A percentile compares a stretch with the other conserved stretches of the same genome.
Conservation (phyloP, 257 asterid species). For the Rubia yunnanensis region DNA sequence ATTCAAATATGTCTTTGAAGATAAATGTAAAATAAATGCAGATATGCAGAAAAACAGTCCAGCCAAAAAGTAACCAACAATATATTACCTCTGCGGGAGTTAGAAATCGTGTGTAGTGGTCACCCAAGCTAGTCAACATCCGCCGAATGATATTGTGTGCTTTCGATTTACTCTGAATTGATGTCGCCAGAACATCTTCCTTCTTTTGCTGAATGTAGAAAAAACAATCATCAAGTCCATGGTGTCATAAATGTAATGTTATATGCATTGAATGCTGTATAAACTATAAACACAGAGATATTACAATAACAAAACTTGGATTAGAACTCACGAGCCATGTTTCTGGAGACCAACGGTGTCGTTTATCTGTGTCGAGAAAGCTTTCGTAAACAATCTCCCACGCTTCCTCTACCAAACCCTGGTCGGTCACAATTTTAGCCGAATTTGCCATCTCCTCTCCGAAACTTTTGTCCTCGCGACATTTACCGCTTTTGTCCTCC, state of each 20-base stretch:
- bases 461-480: constrained; percentile 44
- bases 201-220: constrained; percentile 57
- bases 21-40: background rate
- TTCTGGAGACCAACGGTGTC: constrained; percentile 70
- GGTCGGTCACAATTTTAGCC: constrained; percentile 44
- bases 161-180: constrained; percentile 64
- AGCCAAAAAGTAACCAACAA: constrained; percentile 2
- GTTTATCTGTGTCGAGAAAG: constrained; percentile 53
- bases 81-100: constrained; percentile 69
- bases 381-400: constrained; percentile 91
- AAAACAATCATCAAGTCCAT: background rate
- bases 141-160: constrained; percentile 79
- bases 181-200: constrained; percentile 51
- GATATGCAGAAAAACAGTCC: background rate
- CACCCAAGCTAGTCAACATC: constrained; percentile 85
- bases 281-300: background rate
- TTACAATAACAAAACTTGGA: background rate
- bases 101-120: constrained; percentile 86
- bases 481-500: constrained; percentile 21
- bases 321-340: constrained; percentile 51
- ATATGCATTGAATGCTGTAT: no score
- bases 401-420: constrained; percentile 81
- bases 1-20: background rate
- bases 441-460: constrained; percentile 19
- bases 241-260: background rate